phyloP scores from a whole-genome alignment of 129 eudicot species.

The Lonicera japonica region DNA sequence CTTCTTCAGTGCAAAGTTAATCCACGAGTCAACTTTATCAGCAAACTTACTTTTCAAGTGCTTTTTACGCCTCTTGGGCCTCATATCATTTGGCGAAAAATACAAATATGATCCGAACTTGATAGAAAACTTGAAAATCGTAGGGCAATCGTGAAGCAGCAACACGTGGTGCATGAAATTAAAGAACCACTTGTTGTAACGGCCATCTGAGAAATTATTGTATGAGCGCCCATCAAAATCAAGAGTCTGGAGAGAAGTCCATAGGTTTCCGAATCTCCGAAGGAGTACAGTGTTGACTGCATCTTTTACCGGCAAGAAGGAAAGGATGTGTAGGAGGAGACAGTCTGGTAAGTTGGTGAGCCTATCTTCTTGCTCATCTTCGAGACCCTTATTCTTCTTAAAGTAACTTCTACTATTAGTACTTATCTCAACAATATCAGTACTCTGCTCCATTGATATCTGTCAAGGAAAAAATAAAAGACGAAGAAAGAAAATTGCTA shows the following conservation, averaged over 20 bases:
- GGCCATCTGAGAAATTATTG: background rate
- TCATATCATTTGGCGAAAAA: conserved; percentile 7
- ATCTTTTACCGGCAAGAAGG: conserved; percentile 25
- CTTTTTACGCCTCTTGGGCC: background rate
- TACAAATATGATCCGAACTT: conserved; percentile 22
- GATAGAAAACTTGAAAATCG: conserved; percentile 20
- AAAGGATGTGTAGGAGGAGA: conserved; percentile 21
- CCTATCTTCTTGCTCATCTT: conserved; percentile 16
- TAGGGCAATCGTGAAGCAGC: conserved; percentile 14
- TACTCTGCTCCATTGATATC: background rate
- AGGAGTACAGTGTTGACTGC: conserved; percentile 23
- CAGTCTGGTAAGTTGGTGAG: conserved; percentile 29
- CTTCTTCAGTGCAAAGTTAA: conserved; percentile 17
- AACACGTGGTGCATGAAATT: conserved; percentile 5
- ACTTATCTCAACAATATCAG: conserved; percentile 3
- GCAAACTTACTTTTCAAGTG: conserved; percentile 1
- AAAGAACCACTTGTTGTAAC: background rate
- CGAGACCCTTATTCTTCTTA: conserved; percentile 11
- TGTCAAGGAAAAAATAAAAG: background rate
- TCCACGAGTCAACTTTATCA: conserved; percentile 6
- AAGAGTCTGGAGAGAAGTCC: conserved; percentile 26
- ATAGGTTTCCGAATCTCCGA: conserved; percentile 20
- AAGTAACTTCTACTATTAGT: background rate
- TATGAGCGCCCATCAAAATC: conserved; percentile 18
- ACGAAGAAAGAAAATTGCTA: background rate